Percentiles rank a stretch among this genome's conserved stretches.
Evolutionary conservation across 352 stramenopile genomes (phyloP).

Genomic region (Globisporangium mamillatum): DNA sequence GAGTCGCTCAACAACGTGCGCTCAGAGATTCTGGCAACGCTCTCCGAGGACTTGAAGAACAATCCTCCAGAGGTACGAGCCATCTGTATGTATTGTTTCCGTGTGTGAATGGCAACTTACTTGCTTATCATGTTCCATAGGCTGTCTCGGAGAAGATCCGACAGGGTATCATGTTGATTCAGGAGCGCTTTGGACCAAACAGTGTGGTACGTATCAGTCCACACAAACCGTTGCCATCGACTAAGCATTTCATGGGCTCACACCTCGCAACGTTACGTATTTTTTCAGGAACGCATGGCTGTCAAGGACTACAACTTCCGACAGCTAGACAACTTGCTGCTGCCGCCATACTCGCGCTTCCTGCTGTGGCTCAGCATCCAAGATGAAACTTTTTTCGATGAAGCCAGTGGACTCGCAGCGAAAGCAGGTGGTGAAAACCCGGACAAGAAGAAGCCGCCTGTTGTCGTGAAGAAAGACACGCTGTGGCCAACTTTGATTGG

Average conservation of each 20-base stretch:
- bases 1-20: slow-evolving; percentile 75
- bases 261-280: background rate
- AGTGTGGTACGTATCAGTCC: slow-evolving; percentile 45
- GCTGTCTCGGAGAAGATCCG: slow-evolving; percentile 67
- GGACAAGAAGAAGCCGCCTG: slow-evolving; percentile 67
- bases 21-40: slow-evolving; percentile 65
- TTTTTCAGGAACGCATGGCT: slow-evolving; percentile 59
- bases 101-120: background rate
- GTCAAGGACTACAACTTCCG: slow-evolving; percentile 90
- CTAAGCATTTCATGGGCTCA: background rate
- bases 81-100: background rate
- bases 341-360: slow-evolving; percentile 88
- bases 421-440: slow-evolving; percentile 44
- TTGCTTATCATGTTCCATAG: slow-evolving; percentile 16
- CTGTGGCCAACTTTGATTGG: slow-evolving; percentile 77
- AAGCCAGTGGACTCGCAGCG: slow-evolving; percentile 42
- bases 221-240: background rate
- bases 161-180: slow-evolving; percentile 72
- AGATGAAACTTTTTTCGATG: slow-evolving; percentile 81
- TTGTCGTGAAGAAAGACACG: slow-evolving; percentile 77
- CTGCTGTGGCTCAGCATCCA: slow-evolving; percentile 89
- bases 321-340: slow-evolving; percentile 79
- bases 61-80: slow-evolving; percentile 45
- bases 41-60: slow-evolving; percentile 71
- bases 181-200: slow-evolving; percentile 82